Conservation (phyloP, 306 rosid species). For the Medicago ruthenica region DNA sequence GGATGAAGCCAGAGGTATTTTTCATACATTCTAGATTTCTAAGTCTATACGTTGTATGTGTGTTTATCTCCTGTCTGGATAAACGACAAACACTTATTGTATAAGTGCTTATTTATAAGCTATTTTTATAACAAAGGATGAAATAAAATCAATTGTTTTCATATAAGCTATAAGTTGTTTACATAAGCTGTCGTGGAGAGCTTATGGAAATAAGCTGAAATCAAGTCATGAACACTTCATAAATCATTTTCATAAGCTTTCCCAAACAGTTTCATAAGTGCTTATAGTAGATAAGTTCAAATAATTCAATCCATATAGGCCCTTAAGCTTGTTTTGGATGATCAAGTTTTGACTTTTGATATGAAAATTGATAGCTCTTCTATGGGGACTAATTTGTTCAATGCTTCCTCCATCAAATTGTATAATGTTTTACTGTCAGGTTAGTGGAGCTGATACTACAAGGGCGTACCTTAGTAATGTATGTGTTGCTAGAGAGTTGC, state of each 20-base stretch:
- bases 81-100: no score
- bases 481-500: slow-evolving; percentile 87
- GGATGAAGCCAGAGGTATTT: slow-evolving; percentile 81
- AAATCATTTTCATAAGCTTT: no score
- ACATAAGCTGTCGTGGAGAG: no score
- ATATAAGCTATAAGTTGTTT: no score
- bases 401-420: slow-evolving; percentile 16
- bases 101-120: no score
- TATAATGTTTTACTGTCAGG: slow-evolving; percentile 56
- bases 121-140: no score
- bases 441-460: slow-evolving; percentile 67
- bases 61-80: neutral
- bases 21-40: slow-evolving; percentile 27
- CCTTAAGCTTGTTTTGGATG: neutral
- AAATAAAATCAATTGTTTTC: no score
- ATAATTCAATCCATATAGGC: no score
- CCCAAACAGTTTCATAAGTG: no score
- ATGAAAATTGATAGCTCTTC: neutral
- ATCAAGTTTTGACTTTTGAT: neutral
- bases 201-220: no score
- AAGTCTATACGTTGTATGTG: neutral
- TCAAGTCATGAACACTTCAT: no score
- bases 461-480: slow-evolving; percentile 96
- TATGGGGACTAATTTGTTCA: slow-evolving; percentile 15
- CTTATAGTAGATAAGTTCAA: no score